These are phyloP conservation scores for Microbotryum lychnidis-dioicae DNA, from an alignment of 1,284 basidiomycete genomes.

Conservation along the genomic window DNA sequence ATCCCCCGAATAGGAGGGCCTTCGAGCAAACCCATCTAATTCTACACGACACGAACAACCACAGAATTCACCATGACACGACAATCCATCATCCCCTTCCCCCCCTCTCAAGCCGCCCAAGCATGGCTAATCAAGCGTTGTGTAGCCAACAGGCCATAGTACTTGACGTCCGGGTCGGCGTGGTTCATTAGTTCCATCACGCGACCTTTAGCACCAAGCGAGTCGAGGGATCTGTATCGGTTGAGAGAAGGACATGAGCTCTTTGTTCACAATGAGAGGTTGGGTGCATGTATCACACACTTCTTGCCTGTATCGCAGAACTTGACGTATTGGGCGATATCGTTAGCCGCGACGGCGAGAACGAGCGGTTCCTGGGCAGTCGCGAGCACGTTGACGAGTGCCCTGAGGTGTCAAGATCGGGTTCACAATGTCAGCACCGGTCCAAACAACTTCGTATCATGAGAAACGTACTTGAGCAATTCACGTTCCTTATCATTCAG, in stretches of 20 bases:
- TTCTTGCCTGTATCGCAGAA: slow-evolving; percentile 82
- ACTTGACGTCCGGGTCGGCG: slow-evolving; percentile 77
- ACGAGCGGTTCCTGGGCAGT: slow-evolving; percentile 58
- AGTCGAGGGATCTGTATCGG: slow-evolving; percentile 57
- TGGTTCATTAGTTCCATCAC: slow-evolving; percentile 95
- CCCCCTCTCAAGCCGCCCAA: slow-evolving; percentile 20
- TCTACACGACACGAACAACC: background rate
- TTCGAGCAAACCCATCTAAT: no score
- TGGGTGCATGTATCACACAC: slow-evolving; percentile 45
- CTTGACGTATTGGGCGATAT: slow-evolving; percentile 88
- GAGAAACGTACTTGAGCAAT: slow-evolving; percentile 59
- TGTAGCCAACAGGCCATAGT: slow-evolving; percentile 77
- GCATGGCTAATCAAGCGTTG: slow-evolving; percentile 35
- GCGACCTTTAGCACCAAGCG: slow-evolving; percentile 76
- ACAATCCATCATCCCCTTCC: no score
- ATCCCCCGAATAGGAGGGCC: no score
- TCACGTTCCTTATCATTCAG: slow-evolving; percentile 72
- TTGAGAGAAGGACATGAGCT: background rate
- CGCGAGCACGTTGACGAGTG: slow-evolving; percentile 61
- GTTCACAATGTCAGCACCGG: background rate
- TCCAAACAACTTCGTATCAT: background rate
- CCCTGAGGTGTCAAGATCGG: slow-evolving; percentile 44
- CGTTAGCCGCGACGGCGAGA: slow-evolving; percentile 80
- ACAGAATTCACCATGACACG: no score
- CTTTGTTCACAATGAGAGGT: background rate